A percentile compares a stretch with the other conserved stretches of the same genome.
phyloP scores from a whole-genome alignment of 2,329 filamentous ascomycete genomes.

The Herpotrichia juniperi region DNA sequence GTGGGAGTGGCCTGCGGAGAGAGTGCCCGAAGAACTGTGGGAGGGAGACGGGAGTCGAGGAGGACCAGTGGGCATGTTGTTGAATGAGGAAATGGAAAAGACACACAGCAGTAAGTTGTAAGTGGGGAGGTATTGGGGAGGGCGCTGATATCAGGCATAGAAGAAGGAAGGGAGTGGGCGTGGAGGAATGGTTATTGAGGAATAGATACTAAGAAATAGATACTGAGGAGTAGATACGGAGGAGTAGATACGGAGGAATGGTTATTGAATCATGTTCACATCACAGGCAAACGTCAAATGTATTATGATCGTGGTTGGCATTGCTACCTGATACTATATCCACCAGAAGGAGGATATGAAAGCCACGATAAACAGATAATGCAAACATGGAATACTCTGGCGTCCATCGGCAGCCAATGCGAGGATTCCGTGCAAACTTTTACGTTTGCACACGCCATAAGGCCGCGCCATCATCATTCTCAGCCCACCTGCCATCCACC shows the following conservation, averaged over 20 bases:
- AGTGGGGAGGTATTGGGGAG: not conserved
- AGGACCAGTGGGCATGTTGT: conserved; percentile 44
- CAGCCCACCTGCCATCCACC: not conserved
- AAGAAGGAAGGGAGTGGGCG: not conserved
- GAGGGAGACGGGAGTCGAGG: conserved; percentile 46
- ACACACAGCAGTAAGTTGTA: conserved; percentile 34
- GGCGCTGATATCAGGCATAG: not conserved
- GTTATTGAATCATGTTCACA: not conserved
- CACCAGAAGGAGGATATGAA: conserved; percentile 1
- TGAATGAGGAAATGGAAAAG: conserved; percentile 50
- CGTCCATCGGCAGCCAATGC: conserved; percentile 36
- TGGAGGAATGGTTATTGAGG: not conserved
- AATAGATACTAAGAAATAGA: not conserved
- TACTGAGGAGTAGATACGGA: not conserved
- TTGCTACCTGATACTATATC: conserved; percentile 33
- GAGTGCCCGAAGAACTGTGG: conserved; percentile 44
- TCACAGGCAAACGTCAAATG: not conserved
- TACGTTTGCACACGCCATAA: conserved; percentile 24
- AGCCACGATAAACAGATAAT: conserved; percentile 13
- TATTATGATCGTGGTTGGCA: conserved; percentile 29
- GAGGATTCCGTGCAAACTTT: conserved; percentile 37
- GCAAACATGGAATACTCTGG: conserved; percentile 28
- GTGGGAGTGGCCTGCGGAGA: conserved; percentile 61
- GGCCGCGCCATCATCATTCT: conserved; percentile 3
- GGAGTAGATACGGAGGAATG: not conserved